phyloP scores from a whole-genome alignment of 768 basidiomycete species.

The Hygrophorus pudorinus region DNA sequence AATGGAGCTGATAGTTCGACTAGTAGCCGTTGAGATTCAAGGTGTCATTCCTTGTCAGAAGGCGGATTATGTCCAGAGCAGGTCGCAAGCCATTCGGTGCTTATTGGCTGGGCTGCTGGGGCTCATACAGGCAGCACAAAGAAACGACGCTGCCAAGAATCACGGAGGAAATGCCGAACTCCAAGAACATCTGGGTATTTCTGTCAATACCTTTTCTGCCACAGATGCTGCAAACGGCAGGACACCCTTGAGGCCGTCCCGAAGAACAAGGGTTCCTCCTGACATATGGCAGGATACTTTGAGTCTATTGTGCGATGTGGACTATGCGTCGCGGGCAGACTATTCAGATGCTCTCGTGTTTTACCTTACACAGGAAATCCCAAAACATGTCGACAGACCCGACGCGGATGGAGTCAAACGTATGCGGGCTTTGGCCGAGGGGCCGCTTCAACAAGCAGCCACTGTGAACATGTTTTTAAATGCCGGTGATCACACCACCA shows the following conservation, averaged over 20 bases:
- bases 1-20: conserved; percentile 33
- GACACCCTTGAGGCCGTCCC: conserved; percentile 26
- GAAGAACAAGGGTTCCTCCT: conserved; percentile 59
- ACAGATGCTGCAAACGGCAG: conserved; percentile 19
- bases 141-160: conserved; percentile 24
- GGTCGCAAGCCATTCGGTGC: conserved; percentile 60
- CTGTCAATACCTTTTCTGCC: conserved; percentile 14
- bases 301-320: conserved; percentile 70
- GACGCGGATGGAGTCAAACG: conserved; percentile 39
- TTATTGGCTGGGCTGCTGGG: conserved; percentile 63
- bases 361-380: conserved; percentile 71
- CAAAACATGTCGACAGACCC: conserved; percentile 43
- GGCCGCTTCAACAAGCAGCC: conserved; percentile 35
- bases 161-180: conserved; percentile 5
- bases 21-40: conserved; percentile 61
- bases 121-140: conserved; percentile 55
- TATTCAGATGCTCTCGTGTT: conserved; percentile 66
- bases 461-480: conserved; percentile 40
- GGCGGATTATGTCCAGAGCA: conserved; percentile 22
- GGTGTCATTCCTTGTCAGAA: conserved; percentile 36
- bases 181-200: conserved; percentile 8
- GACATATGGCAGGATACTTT: conserved; percentile 91
- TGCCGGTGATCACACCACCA: conserved; percentile 42
- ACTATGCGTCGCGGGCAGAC: conserved; percentile 69
- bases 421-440: conserved; percentile 35